These are phyloP conservation scores for Adansonia grandidieri DNA, from an alignment of 441 rosid species.

Conservation along the genomic window DNA sequence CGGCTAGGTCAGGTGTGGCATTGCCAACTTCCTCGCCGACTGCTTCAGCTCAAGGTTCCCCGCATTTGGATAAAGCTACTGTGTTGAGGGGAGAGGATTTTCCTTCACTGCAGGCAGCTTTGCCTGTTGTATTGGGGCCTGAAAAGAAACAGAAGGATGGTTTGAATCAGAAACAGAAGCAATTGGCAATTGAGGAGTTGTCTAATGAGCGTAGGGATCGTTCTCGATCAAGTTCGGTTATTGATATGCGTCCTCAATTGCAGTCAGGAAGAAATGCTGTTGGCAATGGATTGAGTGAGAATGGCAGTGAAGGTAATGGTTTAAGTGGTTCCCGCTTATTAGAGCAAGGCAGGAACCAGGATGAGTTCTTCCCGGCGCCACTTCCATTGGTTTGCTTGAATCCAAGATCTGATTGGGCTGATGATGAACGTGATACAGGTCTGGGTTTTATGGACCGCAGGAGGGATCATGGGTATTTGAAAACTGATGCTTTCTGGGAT, in stretches of 20 bases:
- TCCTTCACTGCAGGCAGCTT: conserved; percentile 82
- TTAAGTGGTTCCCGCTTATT: conserved; percentile 42
- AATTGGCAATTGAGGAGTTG: conserved; percentile 44
- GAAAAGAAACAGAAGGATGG: conserved; percentile 82
- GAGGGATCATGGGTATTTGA: conserved; percentile 66
- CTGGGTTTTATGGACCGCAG: conserved; percentile 57
- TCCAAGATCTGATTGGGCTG: conserved; percentile 98
- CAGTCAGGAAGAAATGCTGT: conserved; percentile 45
- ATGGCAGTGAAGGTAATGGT: conserved; percentile 38
- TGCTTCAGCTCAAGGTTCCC: conserved; percentile 36
- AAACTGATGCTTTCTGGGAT: conserved; percentile 72
- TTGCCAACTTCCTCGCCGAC: conserved; percentile 38
- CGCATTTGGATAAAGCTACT: conserved; percentile 54
- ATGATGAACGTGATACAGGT: conserved; percentile 97
- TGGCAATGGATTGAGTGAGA: conserved; percentile 45
- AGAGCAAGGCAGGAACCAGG: conserved; percentile 60
- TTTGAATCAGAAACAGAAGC: conserved; percentile 69
- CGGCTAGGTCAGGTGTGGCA: conserved; percentile 44
- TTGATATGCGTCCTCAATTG: conserved; percentile 65
- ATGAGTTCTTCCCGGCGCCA: conserved; percentile 66
- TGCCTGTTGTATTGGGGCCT: conserved; percentile 56
- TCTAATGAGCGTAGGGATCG: conserved; percentile 47
- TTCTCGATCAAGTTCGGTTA: conserved; percentile 42
- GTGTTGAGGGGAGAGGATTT: conserved; percentile 94
- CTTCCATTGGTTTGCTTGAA: conserved; percentile 75